Percentiles rank a stretch among this genome's conserved stretches.
Evolutionary conservation across 2,329 filamentous ascomycete genomes (phyloP).

Genomic region (Pseudogymnoascus sp.): DNA sequence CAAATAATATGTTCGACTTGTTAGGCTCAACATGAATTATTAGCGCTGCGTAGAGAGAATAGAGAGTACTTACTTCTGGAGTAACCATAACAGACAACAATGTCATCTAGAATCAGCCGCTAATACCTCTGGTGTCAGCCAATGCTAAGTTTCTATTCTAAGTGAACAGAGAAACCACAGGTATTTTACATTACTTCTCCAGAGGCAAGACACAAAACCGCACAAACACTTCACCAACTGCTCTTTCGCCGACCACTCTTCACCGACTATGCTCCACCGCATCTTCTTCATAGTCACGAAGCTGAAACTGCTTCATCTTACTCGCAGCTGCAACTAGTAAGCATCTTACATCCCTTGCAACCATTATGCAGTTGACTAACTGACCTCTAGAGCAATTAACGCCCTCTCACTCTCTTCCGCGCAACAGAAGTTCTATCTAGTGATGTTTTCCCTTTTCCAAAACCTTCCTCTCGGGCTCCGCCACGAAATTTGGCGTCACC

Average conservation of each 20-base stretch:
- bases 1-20: slow-evolving; percentile 7
- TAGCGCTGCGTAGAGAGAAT: background rate
- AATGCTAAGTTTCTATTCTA: background rate
- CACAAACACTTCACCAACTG: background rate
- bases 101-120: background rate
- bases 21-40: background rate
- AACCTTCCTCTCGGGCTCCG: background rate
- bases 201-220: background rate
- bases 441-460: background rate
- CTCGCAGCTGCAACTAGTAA: background rate
- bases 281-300: too few species aligned
- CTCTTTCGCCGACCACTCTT: too few species aligned
- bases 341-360: background rate
- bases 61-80: background rate
- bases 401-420: background rate
- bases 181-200: background rate
- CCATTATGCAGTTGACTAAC: background rate
- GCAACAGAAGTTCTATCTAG: background rate
- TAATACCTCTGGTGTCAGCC: background rate
- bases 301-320: background rate
- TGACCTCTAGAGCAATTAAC: background rate
- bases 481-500: background rate
- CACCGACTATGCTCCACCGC: too few species aligned
- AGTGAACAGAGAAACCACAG: background rate
- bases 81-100: background rate